Percentiles rank a stretch among this genome's conserved stretches.
Conservation (phyloP, 192 early-diverging fungal genomes). For the Hyaloraphidium curvatum region DNA sequence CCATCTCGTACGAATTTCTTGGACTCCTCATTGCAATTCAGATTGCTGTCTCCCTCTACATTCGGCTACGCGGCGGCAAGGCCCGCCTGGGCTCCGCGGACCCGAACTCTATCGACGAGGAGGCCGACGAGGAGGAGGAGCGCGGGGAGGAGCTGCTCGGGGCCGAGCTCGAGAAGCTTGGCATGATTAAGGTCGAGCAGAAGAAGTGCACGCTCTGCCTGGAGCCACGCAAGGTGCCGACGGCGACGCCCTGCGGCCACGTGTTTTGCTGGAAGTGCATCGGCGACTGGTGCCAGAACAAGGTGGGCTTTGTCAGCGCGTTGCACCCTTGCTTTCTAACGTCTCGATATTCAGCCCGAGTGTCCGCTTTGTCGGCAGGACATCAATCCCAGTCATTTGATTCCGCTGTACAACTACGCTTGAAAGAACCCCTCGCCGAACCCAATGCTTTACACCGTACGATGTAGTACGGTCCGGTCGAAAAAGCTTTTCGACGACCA, state of each 20-base stretch:
- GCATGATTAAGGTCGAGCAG: conserved; percentile 8
- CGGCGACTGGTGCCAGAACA: conserved; percentile 78
- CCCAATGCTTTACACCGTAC: no score
- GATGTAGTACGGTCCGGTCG: no score
- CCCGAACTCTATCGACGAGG: conserved; percentile 10
- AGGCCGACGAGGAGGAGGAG: background rate
- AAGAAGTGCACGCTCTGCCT: conserved; percentile 62
- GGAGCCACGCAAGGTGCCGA: conserved; percentile 47
- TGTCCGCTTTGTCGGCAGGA: conserved; percentile 84
- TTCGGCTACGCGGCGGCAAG: conserved; percentile 22
- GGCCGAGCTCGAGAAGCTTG: conserved; percentile 11
- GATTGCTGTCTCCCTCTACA: conserved; percentile 33
- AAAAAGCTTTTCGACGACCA: no score
- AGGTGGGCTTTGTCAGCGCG: conserved; percentile 26
- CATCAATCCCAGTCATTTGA: conserved; percentile 45
- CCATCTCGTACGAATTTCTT: conserved; percentile 63
- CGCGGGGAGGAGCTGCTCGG: conserved; percentile 9
- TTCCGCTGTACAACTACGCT: conserved; percentile 52
- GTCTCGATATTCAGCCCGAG: conserved; percentile 36
- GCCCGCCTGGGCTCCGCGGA: conserved; percentile 7
- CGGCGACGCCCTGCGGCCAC: conserved; percentile 83
- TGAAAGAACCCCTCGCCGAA: conserved; percentile 8
- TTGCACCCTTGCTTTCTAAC: conserved; percentile 6
- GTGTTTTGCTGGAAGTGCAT: conserved; percentile 92
- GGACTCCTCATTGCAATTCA: conserved; percentile 63